Evolutionary conservation across 176 grass and related monocot species (phyloP).

Genomic region (Ananas comosus): DNA sequence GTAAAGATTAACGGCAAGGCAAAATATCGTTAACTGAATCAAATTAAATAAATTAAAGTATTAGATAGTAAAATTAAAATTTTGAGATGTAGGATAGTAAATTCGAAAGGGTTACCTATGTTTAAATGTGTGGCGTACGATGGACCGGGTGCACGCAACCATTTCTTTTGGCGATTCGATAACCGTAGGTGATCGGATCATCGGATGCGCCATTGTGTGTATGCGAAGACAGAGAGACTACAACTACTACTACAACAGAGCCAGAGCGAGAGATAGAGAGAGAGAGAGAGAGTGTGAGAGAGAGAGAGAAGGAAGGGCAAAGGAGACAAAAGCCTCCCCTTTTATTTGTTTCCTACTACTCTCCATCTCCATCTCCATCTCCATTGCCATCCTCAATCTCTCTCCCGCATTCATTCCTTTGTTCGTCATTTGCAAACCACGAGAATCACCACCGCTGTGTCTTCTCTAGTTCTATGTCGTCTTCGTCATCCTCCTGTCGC

Average conservation of each 20-base stretch:
- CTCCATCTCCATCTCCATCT: constrained; percentile 27
- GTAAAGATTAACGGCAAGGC: too few species aligned
- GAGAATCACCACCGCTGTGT: neutral
- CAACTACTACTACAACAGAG: too few species aligned
- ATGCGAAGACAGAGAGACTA: too few species aligned
- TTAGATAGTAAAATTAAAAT: neutral
- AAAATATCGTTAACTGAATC: too few species aligned
- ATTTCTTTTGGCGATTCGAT: too few species aligned
- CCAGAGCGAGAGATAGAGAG: neutral
- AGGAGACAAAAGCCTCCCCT: neutral
- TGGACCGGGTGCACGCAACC: too few species aligned
- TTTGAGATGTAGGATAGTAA: neutral
- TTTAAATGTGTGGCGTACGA: too few species aligned
- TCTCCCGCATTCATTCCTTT: constrained; percentile 3
- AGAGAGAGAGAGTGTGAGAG: neutral
- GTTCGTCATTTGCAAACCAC: neutral
- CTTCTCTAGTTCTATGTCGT: neutral
- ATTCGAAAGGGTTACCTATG: neutral
- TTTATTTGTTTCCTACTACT: constrained; percentile 30
- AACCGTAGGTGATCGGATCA: too few species aligned
- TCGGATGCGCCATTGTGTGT: too few species aligned
- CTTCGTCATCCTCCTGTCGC: neutral
- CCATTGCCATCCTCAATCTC: constrained; percentile 29
- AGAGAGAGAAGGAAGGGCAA: neutral
- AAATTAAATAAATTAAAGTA: too few species aligned